These are phyloP conservation scores for Cryptococcus jaspeensis DNA, from an alignment of 1,284 basidiomycete genomes.

Conservation along the genomic window DNA sequence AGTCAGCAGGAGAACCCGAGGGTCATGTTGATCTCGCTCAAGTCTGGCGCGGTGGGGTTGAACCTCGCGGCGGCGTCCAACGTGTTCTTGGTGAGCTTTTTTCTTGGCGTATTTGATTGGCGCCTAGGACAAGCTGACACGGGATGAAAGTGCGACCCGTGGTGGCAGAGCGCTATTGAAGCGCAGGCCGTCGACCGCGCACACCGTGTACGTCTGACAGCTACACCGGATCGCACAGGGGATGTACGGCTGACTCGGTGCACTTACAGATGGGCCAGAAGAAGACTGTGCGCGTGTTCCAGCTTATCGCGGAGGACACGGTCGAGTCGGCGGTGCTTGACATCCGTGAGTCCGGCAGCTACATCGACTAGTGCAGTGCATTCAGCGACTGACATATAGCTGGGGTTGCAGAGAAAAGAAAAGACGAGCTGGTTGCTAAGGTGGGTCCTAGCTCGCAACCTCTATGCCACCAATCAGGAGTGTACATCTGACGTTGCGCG, in stretches of 20 bases:
- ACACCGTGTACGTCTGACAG: constrained; percentile 55
- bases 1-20: constrained; percentile 57
- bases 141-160: constrained; percentile 59
- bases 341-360: constrained; percentile 64
- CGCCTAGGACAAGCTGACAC: constrained; percentile 29
- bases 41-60: constrained; percentile 71
- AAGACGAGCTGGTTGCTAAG: constrained; percentile 43
- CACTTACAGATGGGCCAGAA: constrained; percentile 66
- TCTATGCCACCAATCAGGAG: background rate
- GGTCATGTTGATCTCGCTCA: constrained; percentile 84
- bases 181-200: constrained; percentile 78
- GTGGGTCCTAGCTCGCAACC: constrained; percentile 16
- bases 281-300: constrained; percentile 78
- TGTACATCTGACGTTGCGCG: background rate
- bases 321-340: constrained; percentile 82
- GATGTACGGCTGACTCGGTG: constrained; percentile 19
- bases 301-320: constrained; percentile 81
- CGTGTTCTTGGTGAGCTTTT: constrained; percentile 69
- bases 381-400: background rate
- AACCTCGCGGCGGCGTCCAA: constrained; percentile 88
- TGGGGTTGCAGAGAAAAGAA: constrained; percentile 37
- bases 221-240: background rate
- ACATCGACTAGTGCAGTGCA: background rate
- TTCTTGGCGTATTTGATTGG: too few relatives aligned
- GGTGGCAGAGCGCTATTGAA: constrained; percentile 77